Conservation (phyloP, 2,329 filamentous ascomycete genomes). For the Fusarium temperatum region DNA sequence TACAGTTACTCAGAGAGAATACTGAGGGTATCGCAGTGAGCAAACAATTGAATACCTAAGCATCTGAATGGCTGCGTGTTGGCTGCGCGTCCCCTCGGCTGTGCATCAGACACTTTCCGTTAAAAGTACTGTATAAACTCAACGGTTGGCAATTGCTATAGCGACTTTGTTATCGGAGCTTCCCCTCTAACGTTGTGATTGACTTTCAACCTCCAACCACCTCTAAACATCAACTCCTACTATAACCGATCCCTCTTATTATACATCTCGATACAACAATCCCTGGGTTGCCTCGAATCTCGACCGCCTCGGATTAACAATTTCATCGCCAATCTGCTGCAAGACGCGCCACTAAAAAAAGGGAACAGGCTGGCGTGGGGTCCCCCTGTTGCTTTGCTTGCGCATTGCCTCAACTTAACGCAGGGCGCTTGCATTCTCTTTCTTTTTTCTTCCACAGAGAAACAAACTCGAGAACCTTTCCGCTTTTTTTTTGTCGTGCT, state of each 20-base stretch:
- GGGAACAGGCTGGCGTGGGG: slow-evolving; percentile 23
- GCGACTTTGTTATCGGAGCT: slow-evolving; percentile 8
- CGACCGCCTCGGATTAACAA: slow-evolving; percentile 18
- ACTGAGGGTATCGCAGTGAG: not conserved
- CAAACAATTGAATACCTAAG: not conserved
- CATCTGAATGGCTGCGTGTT: not conserved
- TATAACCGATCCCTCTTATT: not conserved
- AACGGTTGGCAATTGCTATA: not conserved
- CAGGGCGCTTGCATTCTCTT: slow-evolving; percentile 1
- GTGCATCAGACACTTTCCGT: not conserved
- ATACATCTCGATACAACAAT: not conserved
- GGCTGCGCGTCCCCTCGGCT: slow-evolving; percentile 4
- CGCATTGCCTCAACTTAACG: slow-evolving; percentile 25
- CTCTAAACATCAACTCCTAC: not conserved
- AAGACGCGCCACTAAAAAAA: slow-evolving; percentile 34
- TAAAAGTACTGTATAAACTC: not conserved
- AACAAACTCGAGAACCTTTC: not conserved
- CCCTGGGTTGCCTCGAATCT: slow-evolving; percentile 7
- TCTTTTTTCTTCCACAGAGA: slow-evolving; percentile 1
- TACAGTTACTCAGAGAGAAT: not conserved
- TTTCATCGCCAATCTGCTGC: slow-evolving; percentile 7
- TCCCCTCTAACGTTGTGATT: not conserved
- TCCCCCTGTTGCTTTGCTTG: slow-evolving; percentile 24
- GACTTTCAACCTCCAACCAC: not conserved
- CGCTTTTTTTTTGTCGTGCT: not conserved